Evolutionary conservation across 768 basidiomycete genomes (phyloP), one percentile per base, ranked within the genome.

Genomic region (Termitomyces sp.): DNA sequence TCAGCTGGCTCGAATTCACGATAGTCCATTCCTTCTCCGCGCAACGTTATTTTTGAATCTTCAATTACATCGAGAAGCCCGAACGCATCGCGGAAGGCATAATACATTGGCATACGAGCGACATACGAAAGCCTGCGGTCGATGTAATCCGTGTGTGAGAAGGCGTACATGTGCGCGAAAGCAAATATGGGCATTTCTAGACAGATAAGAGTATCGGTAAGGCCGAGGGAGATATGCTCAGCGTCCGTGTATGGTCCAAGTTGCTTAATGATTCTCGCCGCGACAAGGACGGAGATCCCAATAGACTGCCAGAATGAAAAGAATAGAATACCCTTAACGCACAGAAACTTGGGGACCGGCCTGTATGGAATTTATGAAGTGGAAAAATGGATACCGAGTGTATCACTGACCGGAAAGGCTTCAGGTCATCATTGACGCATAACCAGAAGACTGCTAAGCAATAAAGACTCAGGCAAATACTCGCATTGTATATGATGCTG

Each of bases 291-390:
- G 30, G 94, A 94, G 49, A 99, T 82, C 45, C 66, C 82, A 49
- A 96, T 81, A 21, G 89, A 85, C 69, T 99, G 97, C 97, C 97
- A 99, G 75, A 99, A 99, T 2, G 91, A 94, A 72, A 97, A 96
- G 79, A 98, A 98, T 21, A 99, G 79, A 62, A 99, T 94, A 44
- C 96, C 96, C 68, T 99, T 99, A 63, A 99, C 94, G 68, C 94
- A 99, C 27, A 98, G 85, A 72, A 99, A 99, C 71, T 99, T 99
- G 3, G 97, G 94, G 62, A 95, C 83, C 0, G 94, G 94, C 11
- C 96, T 88, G 64, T 21, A 60, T 27, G 60, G 49, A 23, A 11
- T 23, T 34, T 30, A 3, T 42, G 10, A 53, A n/a, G n/a, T n/a
- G 59, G 14, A 57, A 52, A 49, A 10, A 45, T 21, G 1, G 46